Percentiles rank a stretch among this genome's conserved stretches.
Conservation (phyloP, 257 asterid species). For the Nicotiana knightiana region DNA sequence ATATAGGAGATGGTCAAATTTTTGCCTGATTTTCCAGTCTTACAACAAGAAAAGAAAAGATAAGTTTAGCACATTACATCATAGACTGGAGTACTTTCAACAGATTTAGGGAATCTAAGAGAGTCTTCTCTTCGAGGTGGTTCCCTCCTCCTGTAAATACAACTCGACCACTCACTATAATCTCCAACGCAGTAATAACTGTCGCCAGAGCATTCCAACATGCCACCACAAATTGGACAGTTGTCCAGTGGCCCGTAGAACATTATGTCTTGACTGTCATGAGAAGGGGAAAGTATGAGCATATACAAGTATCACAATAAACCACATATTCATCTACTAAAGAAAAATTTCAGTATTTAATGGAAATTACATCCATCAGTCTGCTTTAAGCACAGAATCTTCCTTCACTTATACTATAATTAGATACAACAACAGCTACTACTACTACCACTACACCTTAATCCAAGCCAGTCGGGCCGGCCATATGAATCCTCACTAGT, state of each 20-base stretch:
- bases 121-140: slow-evolving; percentile 57
- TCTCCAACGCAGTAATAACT: slow-evolving; percentile 46
- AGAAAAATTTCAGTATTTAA: too few relatives aligned
- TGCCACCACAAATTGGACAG: slow-evolving; percentile 55
- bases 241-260: slow-evolving; percentile 55
- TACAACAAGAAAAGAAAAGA: background rate
- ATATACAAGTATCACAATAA: background rate
- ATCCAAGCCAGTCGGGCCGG: too few relatives aligned
- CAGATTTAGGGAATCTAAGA: slow-evolving; percentile 51
- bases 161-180: slow-evolving; percentile 73
- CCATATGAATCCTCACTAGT: too few relatives aligned
- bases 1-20: slow-evolving; percentile 6
- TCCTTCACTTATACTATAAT: too few relatives aligned
- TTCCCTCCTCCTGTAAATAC: slow-evolving; percentile 39
- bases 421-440: too few relatives aligned
- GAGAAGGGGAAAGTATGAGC: background rate
- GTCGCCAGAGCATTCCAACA: slow-evolving; percentile 22
- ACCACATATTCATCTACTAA: too few relatives aligned
- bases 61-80: slow-evolving; percentile 32
- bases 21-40: background rate
- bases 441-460: too few relatives aligned
- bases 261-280: slow-evolving; percentile 69
- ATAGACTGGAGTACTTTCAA: slow-evolving; percentile 35
- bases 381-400: too few relatives aligned
- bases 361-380: too few relatives aligned